phyloP scores from a whole-genome alignment of 1,284 basidiomycete genomes.

The Peniophora sp. region DNA sequence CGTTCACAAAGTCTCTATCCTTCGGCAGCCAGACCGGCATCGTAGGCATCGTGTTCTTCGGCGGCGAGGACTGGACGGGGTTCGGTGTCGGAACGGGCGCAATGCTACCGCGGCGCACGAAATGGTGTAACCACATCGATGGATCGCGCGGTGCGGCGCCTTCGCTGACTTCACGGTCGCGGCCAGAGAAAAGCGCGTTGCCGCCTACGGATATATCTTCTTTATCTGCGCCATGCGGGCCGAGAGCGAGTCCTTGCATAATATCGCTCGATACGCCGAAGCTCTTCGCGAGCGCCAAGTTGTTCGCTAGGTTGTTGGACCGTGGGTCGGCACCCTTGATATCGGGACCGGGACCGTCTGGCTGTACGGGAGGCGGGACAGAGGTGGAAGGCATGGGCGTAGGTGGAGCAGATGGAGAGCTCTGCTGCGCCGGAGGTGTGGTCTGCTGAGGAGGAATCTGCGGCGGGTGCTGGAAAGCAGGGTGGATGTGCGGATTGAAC shows the following conservation, averaged over 20 bases:
- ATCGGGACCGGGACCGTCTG: constrained; percentile 21
- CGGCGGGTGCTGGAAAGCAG: constrained; percentile 42
- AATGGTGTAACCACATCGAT: constrained; percentile 49
- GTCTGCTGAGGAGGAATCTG: constrained; percentile 20
- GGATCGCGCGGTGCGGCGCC: constrained; percentile 52
- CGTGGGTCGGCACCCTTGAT: constrained; percentile 70
- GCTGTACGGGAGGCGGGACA: constrained; percentile 6
- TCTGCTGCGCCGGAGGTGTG: constrained; percentile 21
- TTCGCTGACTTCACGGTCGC: constrained; percentile 52
- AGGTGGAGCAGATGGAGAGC: constrained; percentile 20
- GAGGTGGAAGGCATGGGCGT: background rate
- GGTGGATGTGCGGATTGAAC: constrained; percentile 46
- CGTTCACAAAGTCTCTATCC: constrained; percentile 55
- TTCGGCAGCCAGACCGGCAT: constrained; percentile 65
- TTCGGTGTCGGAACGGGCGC: constrained; percentile 9
- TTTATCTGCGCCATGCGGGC: constrained; percentile 37
- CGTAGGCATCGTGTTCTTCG: constrained; percentile 22
- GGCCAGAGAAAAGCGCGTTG: constrained; percentile 56
- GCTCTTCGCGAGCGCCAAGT: constrained; percentile 64
- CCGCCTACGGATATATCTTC: constrained; percentile 73
- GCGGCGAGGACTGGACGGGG: constrained; percentile 20
- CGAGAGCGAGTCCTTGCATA: constrained; percentile 52
- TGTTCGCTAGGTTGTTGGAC: constrained; percentile 66
- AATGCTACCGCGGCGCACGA: constrained; percentile 35
- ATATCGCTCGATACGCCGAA: constrained; percentile 71